These are phyloP conservation scores for Coffea canephora DNA, from an alignment of 257 asterid genomes.

Conservation along the genomic window DNA sequence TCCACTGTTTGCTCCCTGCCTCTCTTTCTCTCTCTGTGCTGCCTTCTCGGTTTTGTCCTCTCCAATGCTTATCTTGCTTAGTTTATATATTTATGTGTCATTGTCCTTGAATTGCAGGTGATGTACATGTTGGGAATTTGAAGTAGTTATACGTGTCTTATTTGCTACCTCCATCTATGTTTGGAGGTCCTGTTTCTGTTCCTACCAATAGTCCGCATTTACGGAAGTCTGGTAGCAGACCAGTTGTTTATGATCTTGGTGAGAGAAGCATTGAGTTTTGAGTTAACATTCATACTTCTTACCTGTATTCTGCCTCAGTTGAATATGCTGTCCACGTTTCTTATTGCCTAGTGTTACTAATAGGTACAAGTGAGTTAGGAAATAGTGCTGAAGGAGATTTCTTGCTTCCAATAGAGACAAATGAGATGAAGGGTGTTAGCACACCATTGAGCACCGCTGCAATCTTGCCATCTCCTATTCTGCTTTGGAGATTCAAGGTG, in stretches of 20 bases:
- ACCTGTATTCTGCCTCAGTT: constrained; percentile 12
- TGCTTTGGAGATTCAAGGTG: constrained; percentile 97
- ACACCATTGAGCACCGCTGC: constrained; percentile 62
- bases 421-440: constrained; percentile 73
- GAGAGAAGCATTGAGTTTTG: constrained; percentile 23
- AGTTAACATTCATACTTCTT: not conserved
- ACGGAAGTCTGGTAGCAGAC: constrained; percentile 92
- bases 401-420: constrained; percentile 43
- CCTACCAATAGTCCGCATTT: constrained; percentile 82
- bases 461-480: constrained; percentile 79
- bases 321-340: constrained; percentile 1
- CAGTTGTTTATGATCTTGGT: constrained; percentile 82
- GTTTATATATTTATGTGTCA: not conserved
- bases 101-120: constrained; percentile 35
- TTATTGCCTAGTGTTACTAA: constrained; percentile 19
- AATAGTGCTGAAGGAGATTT: constrained; percentile 55
- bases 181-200: constrained; percentile 68
- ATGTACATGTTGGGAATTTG: constrained; percentile 17
- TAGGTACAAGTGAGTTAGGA: constrained; percentile 53
- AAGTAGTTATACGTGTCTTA: constrained; percentile 27
- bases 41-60: not conserved
- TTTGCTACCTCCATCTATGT: constrained; percentile 69
- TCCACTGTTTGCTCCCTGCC: no score
- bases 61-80: not conserved
- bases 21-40: not conserved